A percentile compares a stretch with the other conserved stretches of the same genome.
These are phyloP conservation scores for Suhomyces wounanorum DNA, from an alignment of 1,139 yeast genomes.

Conservation along the genomic window DNA sequence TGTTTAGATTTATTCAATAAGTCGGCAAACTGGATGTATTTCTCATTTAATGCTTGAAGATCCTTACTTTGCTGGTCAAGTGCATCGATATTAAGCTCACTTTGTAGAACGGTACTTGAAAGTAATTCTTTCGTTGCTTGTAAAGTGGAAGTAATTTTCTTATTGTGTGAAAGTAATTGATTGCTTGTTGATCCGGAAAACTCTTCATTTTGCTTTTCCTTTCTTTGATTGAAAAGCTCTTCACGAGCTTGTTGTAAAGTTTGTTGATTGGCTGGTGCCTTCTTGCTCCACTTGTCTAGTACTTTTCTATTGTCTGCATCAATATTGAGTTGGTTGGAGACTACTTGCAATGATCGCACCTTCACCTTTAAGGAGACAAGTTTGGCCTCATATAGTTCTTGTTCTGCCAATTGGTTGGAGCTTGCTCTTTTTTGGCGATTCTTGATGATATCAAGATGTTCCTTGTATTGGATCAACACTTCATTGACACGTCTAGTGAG, in stretches of 20 bases:
- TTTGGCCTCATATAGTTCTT: slow-evolving; percentile 19
- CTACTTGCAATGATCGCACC: slow-evolving; percentile 22
- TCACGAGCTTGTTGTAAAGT: slow-evolving; percentile 9
- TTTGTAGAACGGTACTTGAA: slow-evolving; percentile 56
- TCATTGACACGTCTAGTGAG: slow-evolving; percentile 15
- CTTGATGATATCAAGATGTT: slow-evolving; percentile 8
- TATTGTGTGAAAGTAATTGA: slow-evolving; percentile 49
- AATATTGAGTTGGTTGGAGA: slow-evolving; percentile 17
- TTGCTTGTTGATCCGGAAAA: slow-evolving; percentile 13
- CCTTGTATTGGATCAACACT: slow-evolving; percentile 14
- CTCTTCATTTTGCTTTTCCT: slow-evolving; percentile 3
- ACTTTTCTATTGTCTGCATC: slow-evolving; percentile 20
- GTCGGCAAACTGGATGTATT: slow-evolving; percentile 55
- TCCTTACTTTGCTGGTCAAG: slow-evolving; percentile 61
- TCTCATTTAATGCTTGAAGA: slow-evolving; percentile 49
- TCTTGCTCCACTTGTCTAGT: slow-evolving; percentile 15
- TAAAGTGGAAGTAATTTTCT: slow-evolving; percentile 54
- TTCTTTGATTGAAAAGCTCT: slow-evolving; percentile 13
- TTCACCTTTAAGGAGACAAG: slow-evolving; percentile 16
- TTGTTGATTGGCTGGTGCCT: not conserved
- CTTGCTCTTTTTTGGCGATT: slow-evolving; percentile 7
- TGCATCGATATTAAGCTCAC: slow-evolving; percentile 62
- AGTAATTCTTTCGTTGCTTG: slow-evolving; percentile 57
- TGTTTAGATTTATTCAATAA: slow-evolving; percentile 55
- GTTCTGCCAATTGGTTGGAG: slow-evolving; percentile 8